Evolutionary conservation across 192 early-diverging fungal species (phyloP), one percentile per base, ranked within the genome.

Genomic region (Linnemannia elongata): DNA sequence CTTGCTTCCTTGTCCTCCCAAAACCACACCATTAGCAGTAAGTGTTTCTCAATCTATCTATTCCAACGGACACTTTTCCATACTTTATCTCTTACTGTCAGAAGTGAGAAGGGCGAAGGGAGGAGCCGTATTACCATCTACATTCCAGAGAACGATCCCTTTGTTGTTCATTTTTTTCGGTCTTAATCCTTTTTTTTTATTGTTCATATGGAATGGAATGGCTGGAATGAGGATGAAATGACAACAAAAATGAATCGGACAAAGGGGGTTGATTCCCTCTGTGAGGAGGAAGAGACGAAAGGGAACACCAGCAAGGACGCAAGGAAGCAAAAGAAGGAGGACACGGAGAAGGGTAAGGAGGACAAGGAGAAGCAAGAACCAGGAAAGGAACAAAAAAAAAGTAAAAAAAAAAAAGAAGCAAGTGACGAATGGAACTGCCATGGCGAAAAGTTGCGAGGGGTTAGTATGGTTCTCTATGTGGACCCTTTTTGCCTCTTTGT

Each of bases 401-500:
- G 0, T 8, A 0, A 7, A 1, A 10, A 55, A 55, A 22, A 22
- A 4, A 33, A 66, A 5, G 22, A 27, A 57, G 24, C 1, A 33
- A 33, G 60, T 66, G 60, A 66, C 60, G 60, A 66, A 66, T 33
- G 60, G 24, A 15, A 1, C 30, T 30, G 60, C n/a, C 60, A 66
- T 66, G 60, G 60, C 55, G 54, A 57, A 24, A n/a, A 57, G 55
- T 27, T 27, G 55, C 12, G n/a, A 45, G 39, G 42, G 12, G 44
- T 74, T 1, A 30, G 24, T 72, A 42, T 30, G 17, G 1, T 27
- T 42, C 20, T 74, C 30, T 30, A 45, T 42, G 72, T 74, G 41
- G 42, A 74, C 72, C 72, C 72, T 74, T 74, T 47, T 74, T 35
- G 42, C 42, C 30, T 45, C 60, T 66, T 33, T 66, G 60, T 66